Evolutionary conservation across 306 rosid species (phyloP).

Genomic region (Begonia masoniana): DNA sequence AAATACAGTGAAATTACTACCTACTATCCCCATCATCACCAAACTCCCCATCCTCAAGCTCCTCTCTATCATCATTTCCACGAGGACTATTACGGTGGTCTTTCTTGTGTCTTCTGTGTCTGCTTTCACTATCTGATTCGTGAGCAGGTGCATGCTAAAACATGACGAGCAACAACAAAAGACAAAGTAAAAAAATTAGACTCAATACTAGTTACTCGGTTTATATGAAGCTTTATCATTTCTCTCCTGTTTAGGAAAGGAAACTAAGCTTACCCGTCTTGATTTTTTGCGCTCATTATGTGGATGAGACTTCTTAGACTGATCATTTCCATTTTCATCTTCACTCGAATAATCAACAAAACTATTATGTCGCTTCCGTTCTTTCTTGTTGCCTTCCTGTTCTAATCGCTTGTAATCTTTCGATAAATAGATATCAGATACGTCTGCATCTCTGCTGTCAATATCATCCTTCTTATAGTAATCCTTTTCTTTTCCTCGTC

Average conservation of each 20-base stretch:
- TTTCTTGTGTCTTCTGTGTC: slow-evolving; percentile 65
- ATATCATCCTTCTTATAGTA: slow-evolving; percentile 40
- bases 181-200: not conserved
- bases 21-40: slow-evolving; percentile 53
- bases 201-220: not conserved
- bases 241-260: slow-evolving; percentile 3
- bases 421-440: slow-evolving; percentile 29
- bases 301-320: slow-evolving; percentile 53
- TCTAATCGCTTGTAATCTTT: slow-evolving; percentile 48
- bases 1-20: slow-evolving; percentile 14
- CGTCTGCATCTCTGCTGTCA: slow-evolving; percentile 44
- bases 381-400: slow-evolving; percentile 37
- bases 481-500: slow-evolving; percentile 48
- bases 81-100: slow-evolving; percentile 55
- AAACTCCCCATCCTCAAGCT: slow-evolving; percentile 72
- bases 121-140: slow-evolving; percentile 65
- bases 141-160: slow-evolving; percentile 55
- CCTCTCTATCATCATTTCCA: slow-evolving; percentile 47
- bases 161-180: slow-evolving; percentile 8
- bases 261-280: slow-evolving; percentile 40
- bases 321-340: slow-evolving; percentile 50
- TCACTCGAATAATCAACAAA: slow-evolving; percentile 42
- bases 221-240: not conserved
- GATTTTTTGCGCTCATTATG: slow-evolving; percentile 67
- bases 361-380: slow-evolving; percentile 49